phyloP scores from a whole-genome alignment of 2,329 filamentous ascomycete species.

The Phyllachora maydis region DNA sequence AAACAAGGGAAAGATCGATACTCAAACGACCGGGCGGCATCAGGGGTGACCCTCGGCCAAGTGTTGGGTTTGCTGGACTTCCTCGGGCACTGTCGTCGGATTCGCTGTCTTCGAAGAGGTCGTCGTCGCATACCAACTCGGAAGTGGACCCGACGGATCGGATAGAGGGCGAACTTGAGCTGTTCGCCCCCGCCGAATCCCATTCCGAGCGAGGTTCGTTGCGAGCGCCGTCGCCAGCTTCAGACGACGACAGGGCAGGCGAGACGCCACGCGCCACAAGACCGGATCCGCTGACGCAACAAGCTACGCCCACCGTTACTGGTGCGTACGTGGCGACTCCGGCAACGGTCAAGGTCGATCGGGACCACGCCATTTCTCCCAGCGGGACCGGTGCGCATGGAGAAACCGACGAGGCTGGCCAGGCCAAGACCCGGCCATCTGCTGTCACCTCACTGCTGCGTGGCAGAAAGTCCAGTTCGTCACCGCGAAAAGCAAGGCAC shows the following conservation, averaged over 20 bases:
- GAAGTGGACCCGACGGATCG: constrained; percentile 33
- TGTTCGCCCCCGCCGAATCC: constrained; percentile 32
- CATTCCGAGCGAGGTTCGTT: constrained; percentile 33
- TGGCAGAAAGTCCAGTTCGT: constrained; percentile 2
- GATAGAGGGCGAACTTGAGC: constrained; percentile 31
- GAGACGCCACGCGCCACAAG: constrained; percentile 25
- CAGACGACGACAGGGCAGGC: constrained; percentile 12
- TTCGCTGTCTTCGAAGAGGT: no score
- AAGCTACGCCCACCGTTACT: constrained; percentile 30
- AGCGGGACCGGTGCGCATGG: no score
- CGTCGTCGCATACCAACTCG: constrained; percentile 21
- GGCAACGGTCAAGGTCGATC: constrained; percentile 19
- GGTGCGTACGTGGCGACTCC: constrained; percentile 38
- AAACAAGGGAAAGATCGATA: constrained; percentile 2
- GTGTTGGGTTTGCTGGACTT: constrained; percentile 25
- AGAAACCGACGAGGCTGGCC: constrained; percentile 4
- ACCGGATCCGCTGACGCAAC: constrained; percentile 21
- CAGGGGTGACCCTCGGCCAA: constrained; percentile 12
- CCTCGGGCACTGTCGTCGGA: constrained; percentile 21
- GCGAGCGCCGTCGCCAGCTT: constrained; percentile 24
- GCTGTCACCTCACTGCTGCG: constrained; percentile 2
- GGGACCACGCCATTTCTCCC: no score
- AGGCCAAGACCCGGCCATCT: no score
- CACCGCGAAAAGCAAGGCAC: constrained; percentile 3
- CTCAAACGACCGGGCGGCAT: constrained; percentile 4